These are phyloP conservation scores for Sungouiozyma ichnusensis DNA, from an alignment of 805 yeast species.

Conservation along the genomic window DNA sequence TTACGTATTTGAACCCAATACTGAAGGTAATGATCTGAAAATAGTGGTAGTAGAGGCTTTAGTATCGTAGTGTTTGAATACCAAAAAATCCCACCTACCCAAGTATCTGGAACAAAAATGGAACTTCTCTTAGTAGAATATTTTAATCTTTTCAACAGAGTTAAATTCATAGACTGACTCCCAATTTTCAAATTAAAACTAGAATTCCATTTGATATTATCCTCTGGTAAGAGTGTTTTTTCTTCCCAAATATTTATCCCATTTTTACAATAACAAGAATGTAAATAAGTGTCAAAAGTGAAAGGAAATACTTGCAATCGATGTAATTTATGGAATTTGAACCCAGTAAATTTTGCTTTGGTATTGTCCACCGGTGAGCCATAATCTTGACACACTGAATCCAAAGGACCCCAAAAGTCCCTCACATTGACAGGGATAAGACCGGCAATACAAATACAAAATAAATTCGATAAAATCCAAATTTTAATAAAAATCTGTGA, in stretches of 20 bases:
- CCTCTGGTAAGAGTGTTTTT: conserved; percentile 22
- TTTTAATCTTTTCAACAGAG: conserved; percentile 47
- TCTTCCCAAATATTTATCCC: conserved; percentile 41
- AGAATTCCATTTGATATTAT: conserved; percentile 39
- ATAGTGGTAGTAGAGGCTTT: conserved; percentile 43
- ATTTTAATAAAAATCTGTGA: too few relatives aligned
- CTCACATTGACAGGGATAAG: background rate
- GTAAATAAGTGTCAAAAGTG: conserved; percentile 34
- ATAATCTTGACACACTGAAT: background rate
- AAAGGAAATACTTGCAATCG: conserved; percentile 31
- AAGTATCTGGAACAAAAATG: conserved; percentile 43
- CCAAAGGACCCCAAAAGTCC: background rate
- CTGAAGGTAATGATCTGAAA: conserved; percentile 44
- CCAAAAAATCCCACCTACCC: conserved; percentile 55
- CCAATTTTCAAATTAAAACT: conserved; percentile 33
- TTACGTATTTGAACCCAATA: conserved; percentile 35
- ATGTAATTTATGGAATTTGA: conserved; percentile 41
- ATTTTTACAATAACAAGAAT: conserved; percentile 40
- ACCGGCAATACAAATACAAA: background rate
- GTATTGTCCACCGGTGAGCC: background rate
- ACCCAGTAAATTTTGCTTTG: conserved; percentile 39
- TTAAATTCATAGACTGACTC: conserved; percentile 35
- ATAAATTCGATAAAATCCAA: background rate
- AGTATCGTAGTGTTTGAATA: conserved; percentile 31
- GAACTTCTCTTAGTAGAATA: conserved; percentile 38